phyloP scores from a whole-genome alignment of 441 rosid species.

The Aquilaria agallochum region DNA sequence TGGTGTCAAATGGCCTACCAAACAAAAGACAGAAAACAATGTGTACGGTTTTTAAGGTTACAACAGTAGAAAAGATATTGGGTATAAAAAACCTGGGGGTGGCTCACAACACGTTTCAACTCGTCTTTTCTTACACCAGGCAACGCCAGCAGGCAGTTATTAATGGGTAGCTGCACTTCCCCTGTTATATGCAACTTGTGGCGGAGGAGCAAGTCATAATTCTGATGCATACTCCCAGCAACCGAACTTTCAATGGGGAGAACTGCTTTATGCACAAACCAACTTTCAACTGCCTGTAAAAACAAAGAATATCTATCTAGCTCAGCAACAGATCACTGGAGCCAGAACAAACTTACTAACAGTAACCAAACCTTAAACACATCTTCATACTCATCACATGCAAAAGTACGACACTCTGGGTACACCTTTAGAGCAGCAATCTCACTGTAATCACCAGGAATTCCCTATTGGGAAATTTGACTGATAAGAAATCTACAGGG shows the following conservation, averaged over 20 bases:
- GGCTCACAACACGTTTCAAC: conserved; percentile 74
- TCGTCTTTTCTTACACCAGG: conserved; percentile 72
- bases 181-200: conserved; percentile 96
- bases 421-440: conserved; percentile 85
- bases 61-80: conserved; percentile 4
- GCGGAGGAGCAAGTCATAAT: conserved; percentile 92
- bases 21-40: background rate
- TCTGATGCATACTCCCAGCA: conserved; percentile 94
- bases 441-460: conserved; percentile 92
- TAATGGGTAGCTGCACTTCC: conserved; percentile 78
- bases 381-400: conserved; percentile 86
- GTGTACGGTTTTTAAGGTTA: background rate
- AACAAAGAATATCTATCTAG: conserved; percentile 12
- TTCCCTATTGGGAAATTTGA: conserved; percentile 47
- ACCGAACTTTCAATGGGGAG: conserved; percentile 92
- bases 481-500: conserved; percentile 17
- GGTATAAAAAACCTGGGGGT: conserved; percentile 66
- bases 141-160: conserved; percentile 83
- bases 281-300: conserved; percentile 88
- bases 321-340: conserved; percentile 9
- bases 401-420: conserved; percentile 88
- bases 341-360: conserved; percentile 1
- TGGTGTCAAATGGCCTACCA: too few relatives aligned
- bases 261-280: conserved; percentile 92
- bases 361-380: conserved; percentile 64